Evolutionary conservation across 768 basidiomycete species (phyloP).

Genomic region (Baorangia bicolor): DNA sequence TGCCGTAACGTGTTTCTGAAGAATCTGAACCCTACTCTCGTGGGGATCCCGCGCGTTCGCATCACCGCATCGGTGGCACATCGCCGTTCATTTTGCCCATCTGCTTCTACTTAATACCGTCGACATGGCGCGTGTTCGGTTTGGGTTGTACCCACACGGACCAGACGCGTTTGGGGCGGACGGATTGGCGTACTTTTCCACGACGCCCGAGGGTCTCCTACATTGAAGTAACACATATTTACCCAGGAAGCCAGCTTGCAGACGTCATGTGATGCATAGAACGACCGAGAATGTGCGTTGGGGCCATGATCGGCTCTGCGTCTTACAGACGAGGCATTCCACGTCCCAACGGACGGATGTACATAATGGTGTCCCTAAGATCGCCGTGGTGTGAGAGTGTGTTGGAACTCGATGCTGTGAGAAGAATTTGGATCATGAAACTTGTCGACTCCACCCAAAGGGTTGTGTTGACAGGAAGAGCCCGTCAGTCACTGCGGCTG

Average conservation of each 20-base stretch:
- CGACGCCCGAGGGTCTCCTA: neutral
- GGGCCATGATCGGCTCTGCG: neutral
- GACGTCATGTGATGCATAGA: neutral
- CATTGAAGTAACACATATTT: no score
- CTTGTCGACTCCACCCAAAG: neutral
- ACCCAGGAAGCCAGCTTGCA: neutral
- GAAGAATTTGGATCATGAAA: conserved; percentile 7
- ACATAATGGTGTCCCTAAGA: conserved; percentile 13
- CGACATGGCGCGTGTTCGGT: neutral
- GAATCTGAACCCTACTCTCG: neutral
- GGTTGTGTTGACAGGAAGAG: conserved; percentile 11
- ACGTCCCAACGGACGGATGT: neutral
- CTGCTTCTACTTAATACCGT: conserved; percentile 3
- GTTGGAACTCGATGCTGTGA: conserved; percentile 6
- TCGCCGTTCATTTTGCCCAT: conserved; percentile 13
- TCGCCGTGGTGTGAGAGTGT: conserved; percentile 32
- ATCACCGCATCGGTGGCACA: conserved; percentile 9
- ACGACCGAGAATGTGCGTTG: neutral
- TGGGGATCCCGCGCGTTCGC: neutral
- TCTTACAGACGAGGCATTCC: neutral
- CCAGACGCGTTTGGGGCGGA: no score
- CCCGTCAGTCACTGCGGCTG: conserved; percentile 1
- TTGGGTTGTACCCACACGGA: neutral
- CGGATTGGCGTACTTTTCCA: neutral
- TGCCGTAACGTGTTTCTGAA: conserved; percentile 3